phyloP scores from a whole-genome alignment of 768 basidiomycete genomes.

The Cantharellus anzutake region DNA sequence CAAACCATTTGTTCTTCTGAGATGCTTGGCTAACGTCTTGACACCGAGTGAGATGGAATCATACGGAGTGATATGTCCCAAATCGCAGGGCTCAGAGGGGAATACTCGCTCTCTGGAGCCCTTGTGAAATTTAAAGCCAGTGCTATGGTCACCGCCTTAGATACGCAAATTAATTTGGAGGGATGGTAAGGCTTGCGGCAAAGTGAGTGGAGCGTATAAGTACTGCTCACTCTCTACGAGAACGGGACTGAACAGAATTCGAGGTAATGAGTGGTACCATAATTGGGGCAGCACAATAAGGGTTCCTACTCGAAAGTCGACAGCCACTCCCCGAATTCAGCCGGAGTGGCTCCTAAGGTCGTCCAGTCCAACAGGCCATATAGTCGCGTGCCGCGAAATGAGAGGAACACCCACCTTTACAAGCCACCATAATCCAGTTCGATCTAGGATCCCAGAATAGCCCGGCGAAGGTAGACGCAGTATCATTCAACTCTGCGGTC shows the following conservation, averaged over 20 bases:
- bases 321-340: conserved; percentile 8
- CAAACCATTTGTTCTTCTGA: neutral
- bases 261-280: neutral
- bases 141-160: neutral
- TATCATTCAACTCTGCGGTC: conserved; percentile 1
- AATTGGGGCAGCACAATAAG: too few relatives aligned
- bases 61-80: neutral
- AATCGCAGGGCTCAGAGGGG: neutral
- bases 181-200: neutral
- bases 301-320: conserved; percentile 1
- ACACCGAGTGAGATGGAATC: conserved; percentile 8
- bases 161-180: neutral
- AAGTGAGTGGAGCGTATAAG: too few relatives aligned
- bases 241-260: too few relatives aligned
- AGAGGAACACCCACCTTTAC: conserved; percentile 1
- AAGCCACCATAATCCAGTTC: conserved; percentile 10
- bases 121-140: conserved; percentile 5
- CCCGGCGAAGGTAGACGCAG: conserved; percentile 5
- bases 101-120: conserved; percentile 8
- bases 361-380: neutral
- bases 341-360: conserved; percentile 3
- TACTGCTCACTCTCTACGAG: too few relatives aligned
- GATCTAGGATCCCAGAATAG: conserved; percentile 8
- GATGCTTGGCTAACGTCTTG: conserved; percentile 4
- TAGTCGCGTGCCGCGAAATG: neutral